Percentiles rank a stretch among this genome's conserved stretches.
Conservation (phyloP, 2,329 filamentous ascomycete species). For the Verticillium nubilum region DNA sequence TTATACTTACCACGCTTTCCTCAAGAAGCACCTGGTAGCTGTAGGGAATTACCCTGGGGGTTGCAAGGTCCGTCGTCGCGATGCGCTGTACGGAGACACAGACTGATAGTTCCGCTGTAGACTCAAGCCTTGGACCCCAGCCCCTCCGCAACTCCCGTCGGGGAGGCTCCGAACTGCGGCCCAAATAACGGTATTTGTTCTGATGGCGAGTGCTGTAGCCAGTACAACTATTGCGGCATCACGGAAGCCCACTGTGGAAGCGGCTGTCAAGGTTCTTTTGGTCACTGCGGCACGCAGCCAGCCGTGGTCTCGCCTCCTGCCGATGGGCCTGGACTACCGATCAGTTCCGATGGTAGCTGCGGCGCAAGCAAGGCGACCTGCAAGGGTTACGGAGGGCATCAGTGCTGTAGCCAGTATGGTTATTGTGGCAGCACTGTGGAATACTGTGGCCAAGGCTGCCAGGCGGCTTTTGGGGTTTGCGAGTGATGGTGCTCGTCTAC, state of each 20-base stretch:
- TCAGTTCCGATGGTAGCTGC: constrained; percentile 9
- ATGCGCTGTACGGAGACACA: neutral
- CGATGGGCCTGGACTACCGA: constrained; percentile 1
- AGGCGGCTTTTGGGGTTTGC: constrained; percentile 11
- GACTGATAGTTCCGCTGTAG: neutral
- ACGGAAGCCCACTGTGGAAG: constrained; percentile 9
- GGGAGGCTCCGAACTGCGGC: constrained; percentile 2
- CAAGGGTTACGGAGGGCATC: constrained; percentile 7
- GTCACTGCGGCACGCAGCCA: constrained; percentile 5
- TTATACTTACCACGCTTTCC: neutral
- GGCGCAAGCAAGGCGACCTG: constrained; percentile 8
- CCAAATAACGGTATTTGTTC: constrained; percentile 3
- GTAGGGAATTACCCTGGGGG: neutral
- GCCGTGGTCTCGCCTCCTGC: neutral
- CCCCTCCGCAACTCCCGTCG: neutral
- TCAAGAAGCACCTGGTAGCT: neutral
- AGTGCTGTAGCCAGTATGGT: constrained; percentile 14
- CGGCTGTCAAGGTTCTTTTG: constrained; percentile 11
- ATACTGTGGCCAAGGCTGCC: constrained; percentile 13
- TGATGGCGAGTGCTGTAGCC: constrained; percentile 11
- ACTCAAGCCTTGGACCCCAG: neutral
- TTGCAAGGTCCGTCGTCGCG: neutral
- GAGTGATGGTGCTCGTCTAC: neutral
- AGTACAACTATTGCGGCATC: constrained; percentile 12
- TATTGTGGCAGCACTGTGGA: constrained; percentile 11